Base-by-base conservation (phyloP, 2,329 filamentous ascomycete genomes). In the Fusarium continuum region DNA sequence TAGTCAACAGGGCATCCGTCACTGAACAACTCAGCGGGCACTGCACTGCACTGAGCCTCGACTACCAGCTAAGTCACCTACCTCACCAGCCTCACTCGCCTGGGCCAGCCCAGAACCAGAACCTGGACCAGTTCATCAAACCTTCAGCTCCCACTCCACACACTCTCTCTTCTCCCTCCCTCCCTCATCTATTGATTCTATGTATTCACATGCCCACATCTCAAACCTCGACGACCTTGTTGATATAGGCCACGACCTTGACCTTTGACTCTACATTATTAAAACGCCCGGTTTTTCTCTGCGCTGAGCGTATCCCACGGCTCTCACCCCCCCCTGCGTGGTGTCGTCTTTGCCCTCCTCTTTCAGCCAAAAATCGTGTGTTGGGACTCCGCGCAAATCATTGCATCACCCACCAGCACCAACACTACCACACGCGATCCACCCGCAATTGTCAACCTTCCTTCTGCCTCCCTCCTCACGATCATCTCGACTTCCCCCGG, bases 361-460 rank as follows among this genome's bases (percentile, higher is more conserved):
- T 60, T 58, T 38, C 45, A 56, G 53, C 55, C 64, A 69, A 71
- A 71, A 70, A 67, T 65, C 71, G 66, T 70, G 65, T 70, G 69
- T 72, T 68, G 62, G 64, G 56, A 63, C 67, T 71, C 70, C 59
- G 70, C 70, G 70, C 70, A 72, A 72, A 72, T 72, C 70, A 72
- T 72, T 72, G 70, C 70, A 72, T 72, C 70, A 72, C 70, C 65
- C 68, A 60, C 69, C 60, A 54, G 45, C 41, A 56, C 43, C 17
- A 36, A 19, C 39, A 35, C 49, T 59, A 52, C 55, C 61, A 55
- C 69, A 72, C 70, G 70, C 70, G 70, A 72, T 72, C 70, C 70
- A 68, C 70, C 61, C 64, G 60, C 65, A 58, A 56, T 61, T 53
- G 61, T 61, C 68, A 63, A 68, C 65, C 58, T 61, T 61, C 55